Base-by-base conservation (phyloP, 768 basidiomycete genomes). In the Lanmaoa pseudosensibilis region DNA sequence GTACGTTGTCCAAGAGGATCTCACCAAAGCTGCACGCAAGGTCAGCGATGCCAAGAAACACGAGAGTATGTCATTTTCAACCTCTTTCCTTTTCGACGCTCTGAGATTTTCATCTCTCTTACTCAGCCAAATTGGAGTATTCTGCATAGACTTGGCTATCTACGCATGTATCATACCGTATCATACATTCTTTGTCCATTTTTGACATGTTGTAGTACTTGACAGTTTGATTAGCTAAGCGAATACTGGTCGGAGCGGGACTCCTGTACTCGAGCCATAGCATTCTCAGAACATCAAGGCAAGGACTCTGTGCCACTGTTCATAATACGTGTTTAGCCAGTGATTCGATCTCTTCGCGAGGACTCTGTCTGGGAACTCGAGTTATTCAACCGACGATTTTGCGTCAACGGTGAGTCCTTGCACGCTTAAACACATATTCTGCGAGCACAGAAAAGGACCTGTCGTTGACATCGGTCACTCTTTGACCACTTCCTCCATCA, bases 21-120 rank as follows among this genome's bases (percentile, higher is more conserved):
- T 97, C 54, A 92, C 90, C 57, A 98, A 98, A 77, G 96, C 96
- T 18, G 93, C 92, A 39, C 81, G 97, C 62, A 99, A 99, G 71
- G 87, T 98, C 19, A 85, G 87, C 40, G 96, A 98, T 65, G 92
- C 94, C 16, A 98, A 98, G 86, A 98, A 98, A 73, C 95, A 97
- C 65, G 94, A 98, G 78, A 92, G 92, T 92, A 68, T 76, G 90
- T 78, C 15, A n/a, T 18, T 25, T 23, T 1, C 32, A 9, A 43
- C 5, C 9, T 18, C 33, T 21, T 10, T 41, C 2, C 3, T 40
- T 34, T 50, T 49, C n/a, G 12, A 49, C 18, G 11, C 12, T 39
- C 43, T 69, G 13, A 60, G 36, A 2, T 6, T 1, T 12, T 6
- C 13, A 16, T 33, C 12, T 40, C 10, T 32, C 32, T 13, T 18